A percentile compares a stretch with the other conserved stretches of the same genome.
phyloP scores from a whole-genome alignment of 2,329 filamentous ascomycete species.

The Botrytis galanthina region DNA sequence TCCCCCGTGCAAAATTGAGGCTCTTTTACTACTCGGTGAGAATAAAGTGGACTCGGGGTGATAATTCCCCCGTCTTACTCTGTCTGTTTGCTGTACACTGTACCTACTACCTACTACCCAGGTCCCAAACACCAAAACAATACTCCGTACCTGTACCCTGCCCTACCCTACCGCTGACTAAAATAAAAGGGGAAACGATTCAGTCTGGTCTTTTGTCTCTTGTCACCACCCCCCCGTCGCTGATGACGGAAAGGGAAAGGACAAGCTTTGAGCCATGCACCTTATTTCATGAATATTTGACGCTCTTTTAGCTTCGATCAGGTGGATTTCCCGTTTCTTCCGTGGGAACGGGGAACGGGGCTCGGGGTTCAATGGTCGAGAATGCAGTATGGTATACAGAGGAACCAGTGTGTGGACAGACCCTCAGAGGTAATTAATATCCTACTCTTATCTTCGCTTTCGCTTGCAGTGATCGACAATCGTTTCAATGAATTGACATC shows the following conservation, averaged over 20 bases:
- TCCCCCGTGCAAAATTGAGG: neutral
- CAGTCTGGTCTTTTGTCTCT: neutral
- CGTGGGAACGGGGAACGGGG: neutral
- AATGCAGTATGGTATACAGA: too few species aligned
- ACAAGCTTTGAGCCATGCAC: neutral
- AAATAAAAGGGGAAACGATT: neutral
- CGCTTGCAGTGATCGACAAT: neutral
- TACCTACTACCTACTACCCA: too few species aligned
- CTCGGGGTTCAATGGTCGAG: neutral
- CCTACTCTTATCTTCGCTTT: conserved; percentile 1
- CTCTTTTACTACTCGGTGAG: conserved; percentile 16
- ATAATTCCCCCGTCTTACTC: neutral
- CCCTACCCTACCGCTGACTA: neutral
- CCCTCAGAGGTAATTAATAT: neutral
- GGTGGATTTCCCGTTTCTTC: conserved; percentile 1
- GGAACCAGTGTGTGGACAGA: too few species aligned
- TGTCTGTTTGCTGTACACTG: neutral
- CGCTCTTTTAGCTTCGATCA: neutral
- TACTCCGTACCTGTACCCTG: neutral
- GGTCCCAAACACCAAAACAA: too few species aligned
- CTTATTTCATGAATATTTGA: neutral
- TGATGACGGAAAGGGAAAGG: neutral
- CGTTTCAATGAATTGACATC: neutral
- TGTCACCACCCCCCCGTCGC: neutral
- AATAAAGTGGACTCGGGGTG: neutral